Evolutionary conservation across 352 stramenopile genomes (phyloP).

Genomic region (Achlya hypogyna): DNA sequence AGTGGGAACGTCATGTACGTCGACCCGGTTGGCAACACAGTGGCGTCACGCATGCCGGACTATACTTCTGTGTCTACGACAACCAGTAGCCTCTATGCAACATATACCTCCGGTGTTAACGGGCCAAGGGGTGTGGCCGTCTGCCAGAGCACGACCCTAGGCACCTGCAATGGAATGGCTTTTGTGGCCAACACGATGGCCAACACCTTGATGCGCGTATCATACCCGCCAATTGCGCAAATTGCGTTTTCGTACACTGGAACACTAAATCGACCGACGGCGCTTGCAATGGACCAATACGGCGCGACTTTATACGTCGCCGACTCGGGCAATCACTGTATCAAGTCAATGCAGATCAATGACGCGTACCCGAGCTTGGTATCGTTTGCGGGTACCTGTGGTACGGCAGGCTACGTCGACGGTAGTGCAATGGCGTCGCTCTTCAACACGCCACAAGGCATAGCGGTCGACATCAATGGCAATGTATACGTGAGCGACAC

Average conservation of each 20-base stretch:
- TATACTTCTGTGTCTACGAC: neutral
- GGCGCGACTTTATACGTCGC: constrained; percentile 52
- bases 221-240: neutral
- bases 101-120: neutral
- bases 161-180: neutral
- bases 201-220: neutral
- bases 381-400: constrained; percentile 79
- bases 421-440: constrained; percentile 53
- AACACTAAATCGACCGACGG: neutral
- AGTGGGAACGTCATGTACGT: neutral
- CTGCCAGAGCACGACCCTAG: neutral
- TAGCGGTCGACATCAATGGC: constrained; percentile 71
- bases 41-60: neutral
- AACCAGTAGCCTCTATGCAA: neutral
- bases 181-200: neutral
- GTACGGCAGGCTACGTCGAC: constrained; percentile 80
- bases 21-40: neutral
- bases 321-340: constrained; percentile 72
- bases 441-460: constrained; percentile 89
- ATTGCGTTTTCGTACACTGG: neutral
- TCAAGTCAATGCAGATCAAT: constrained; percentile 59
- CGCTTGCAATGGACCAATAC: neutral
- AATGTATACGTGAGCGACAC: constrained; percentile 92
- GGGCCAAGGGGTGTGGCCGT: neutral
- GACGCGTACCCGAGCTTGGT: constrained; percentile 14